These are phyloP conservation scores for Chenopodium formosanum DNA, from an alignment of 148 eudicot genomes.

Conservation along the genomic window DNA sequence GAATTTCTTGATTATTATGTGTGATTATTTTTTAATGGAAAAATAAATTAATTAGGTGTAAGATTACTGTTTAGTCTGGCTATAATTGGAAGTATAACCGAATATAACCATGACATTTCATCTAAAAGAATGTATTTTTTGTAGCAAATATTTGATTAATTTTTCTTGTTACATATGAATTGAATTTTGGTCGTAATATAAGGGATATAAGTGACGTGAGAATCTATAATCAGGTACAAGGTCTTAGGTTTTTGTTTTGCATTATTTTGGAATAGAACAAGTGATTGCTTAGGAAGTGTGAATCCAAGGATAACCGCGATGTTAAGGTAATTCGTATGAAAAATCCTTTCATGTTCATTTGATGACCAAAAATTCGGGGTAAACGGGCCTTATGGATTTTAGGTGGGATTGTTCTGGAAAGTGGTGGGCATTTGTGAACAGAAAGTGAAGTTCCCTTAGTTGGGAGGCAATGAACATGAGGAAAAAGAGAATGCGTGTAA, in stretches of 20 bases:
- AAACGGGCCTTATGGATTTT: background rate
- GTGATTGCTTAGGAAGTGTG: background rate
- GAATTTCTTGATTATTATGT: background rate
- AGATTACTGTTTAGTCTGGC: background rate
- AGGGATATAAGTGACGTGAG: background rate
- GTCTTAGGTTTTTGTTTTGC: background rate
- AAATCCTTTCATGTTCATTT: background rate
- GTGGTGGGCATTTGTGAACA: conserved; percentile 16
- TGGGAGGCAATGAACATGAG: conserved; percentile 3
- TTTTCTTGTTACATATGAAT: background rate
- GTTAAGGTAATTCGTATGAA: background rate
- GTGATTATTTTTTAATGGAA: too few species aligned
- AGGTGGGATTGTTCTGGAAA: conserved; percentile 15
- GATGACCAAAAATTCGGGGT: background rate
- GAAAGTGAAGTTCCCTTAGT: background rate
- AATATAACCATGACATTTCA: background rate
- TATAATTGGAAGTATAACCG: background rate
- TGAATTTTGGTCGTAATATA: background rate
- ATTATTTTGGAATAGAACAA: background rate
- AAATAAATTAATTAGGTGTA: background rate
- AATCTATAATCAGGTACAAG: background rate
- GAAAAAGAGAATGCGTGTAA: background rate
- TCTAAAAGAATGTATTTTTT: background rate
- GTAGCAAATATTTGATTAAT: too few species aligned
- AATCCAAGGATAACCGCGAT: background rate